A percentile compares a stretch with the other conserved stretches of the same genome.
Evolutionary conservation across 768 basidiomycete genomes (phyloP).

Genomic region (Leccinum fibrillosum): DNA sequence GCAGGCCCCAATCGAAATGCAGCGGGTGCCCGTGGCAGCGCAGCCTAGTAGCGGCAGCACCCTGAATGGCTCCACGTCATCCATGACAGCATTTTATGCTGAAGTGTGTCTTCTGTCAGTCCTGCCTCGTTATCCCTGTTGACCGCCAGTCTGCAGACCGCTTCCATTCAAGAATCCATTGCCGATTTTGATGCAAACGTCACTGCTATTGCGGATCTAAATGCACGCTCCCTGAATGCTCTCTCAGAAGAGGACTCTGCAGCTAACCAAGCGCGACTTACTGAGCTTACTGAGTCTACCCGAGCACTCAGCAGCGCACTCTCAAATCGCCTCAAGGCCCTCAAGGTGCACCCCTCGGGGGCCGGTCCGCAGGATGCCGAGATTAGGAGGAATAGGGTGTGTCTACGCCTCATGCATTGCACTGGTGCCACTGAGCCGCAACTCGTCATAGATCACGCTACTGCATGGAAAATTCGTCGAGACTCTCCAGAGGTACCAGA

Average conservation of each 20-base stretch:
- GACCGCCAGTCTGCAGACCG: slow-evolving; percentile 33
- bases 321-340: slow-evolving; percentile 55
- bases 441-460: slow-evolving; percentile 44
- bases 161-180: slow-evolving; percentile 47
- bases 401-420: background rate
- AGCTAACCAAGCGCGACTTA: slow-evolving; percentile 45
- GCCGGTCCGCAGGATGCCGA: slow-evolving; percentile 41
- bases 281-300: slow-evolving; percentile 58
- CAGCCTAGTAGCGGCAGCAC: slow-evolving; percentile 1
- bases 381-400: slow-evolving; percentile 39
- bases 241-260: slow-evolving; percentile 44
- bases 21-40: slow-evolving; percentile 10
- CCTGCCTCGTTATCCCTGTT: background rate
- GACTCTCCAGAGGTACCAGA: slow-evolving; percentile 74
- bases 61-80: slow-evolving; percentile 13
- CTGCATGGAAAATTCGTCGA: slow-evolving; percentile 72
- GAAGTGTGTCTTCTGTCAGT: slow-evolving; percentile 19
- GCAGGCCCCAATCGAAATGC: slow-evolving; percentile 27
- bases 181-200: slow-evolving; percentile 45
- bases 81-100: slow-evolving; percentile 33
- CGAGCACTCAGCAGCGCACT: slow-evolving; percentile 54
- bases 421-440: background rate
- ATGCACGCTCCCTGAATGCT: slow-evolving; percentile 48
- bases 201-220: slow-evolving; percentile 44
- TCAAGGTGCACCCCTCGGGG: slow-evolving; percentile 41